Evolutionary conservation across 2,329 filamentous ascomycete species (phyloP).

Genomic region (Parascedosporium putredinis): DNA sequence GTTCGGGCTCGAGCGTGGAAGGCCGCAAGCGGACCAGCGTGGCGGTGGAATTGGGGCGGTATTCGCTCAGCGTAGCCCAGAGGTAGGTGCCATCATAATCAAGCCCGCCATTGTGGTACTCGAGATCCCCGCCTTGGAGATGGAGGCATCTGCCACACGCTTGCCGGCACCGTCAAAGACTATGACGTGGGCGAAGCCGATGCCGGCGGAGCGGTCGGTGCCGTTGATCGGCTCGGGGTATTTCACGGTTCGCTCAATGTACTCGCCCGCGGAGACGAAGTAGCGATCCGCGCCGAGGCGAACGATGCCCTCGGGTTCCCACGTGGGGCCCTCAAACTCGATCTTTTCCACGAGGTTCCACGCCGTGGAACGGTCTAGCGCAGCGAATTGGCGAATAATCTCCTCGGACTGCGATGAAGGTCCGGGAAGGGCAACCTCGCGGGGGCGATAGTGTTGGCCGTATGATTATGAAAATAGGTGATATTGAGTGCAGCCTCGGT

Average conservation of each 20-base stretch:
- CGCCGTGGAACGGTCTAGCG: conserved; percentile 25
- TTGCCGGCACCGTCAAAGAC: conserved; percentile 31
- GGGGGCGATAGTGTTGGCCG: conserved; percentile 21
- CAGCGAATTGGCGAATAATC: conserved; percentile 25
- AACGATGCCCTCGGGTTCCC: conserved; percentile 38
- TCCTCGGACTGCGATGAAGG: conserved; percentile 22
- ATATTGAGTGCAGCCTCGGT: conserved; percentile 19
- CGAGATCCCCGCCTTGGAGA: conserved; percentile 26
- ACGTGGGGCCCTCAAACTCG: conserved; percentile 31
- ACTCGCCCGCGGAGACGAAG: conserved; percentile 33
- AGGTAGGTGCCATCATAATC: conserved; percentile 36
- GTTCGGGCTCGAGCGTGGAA: conserved; percentile 21
- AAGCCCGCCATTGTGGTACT: conserved; percentile 37
- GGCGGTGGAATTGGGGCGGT: conserved; percentile 35
- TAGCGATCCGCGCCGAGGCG: conserved; percentile 31
- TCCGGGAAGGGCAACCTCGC: conserved; percentile 23
- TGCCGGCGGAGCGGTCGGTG: conserved; percentile 34
- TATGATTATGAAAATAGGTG: conserved; percentile 16
- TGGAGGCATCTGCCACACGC: conserved; percentile 31
- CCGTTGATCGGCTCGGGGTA: conserved; percentile 34
- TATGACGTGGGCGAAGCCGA: conserved; percentile 33
- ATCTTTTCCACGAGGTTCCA: conserved; percentile 32
- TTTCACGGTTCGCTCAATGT: conserved; percentile 21
- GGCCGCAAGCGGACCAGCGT: conserved; percentile 30
- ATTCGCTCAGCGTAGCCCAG: conserved; percentile 35